phyloP scores from a whole-genome alignment of 2,329 filamentous ascomycete genomes.

The Cladosporium austrohemisphaericum region DNA sequence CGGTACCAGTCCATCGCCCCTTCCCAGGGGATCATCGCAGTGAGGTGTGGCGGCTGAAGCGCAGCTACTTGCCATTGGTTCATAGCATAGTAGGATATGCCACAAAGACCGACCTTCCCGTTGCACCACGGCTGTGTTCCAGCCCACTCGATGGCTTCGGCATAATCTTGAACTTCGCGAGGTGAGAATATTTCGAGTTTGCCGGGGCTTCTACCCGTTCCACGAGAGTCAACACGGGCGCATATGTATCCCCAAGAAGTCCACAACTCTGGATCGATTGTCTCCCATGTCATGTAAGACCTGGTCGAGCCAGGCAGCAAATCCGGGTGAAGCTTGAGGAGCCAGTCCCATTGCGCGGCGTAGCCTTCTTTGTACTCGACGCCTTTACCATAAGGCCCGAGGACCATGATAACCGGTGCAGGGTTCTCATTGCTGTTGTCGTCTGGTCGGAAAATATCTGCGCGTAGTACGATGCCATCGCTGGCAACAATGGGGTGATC shows the following conservation, averaged over 20 bases:
- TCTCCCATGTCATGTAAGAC: no score
- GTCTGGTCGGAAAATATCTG: no score
- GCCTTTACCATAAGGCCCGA: no score
- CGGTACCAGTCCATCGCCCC: constrained; percentile 43
- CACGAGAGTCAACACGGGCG: constrained; percentile 28
- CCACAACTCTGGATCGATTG: constrained; percentile 36
- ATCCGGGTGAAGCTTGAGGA: no score
- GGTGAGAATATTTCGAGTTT: constrained; percentile 35
- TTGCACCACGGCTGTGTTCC: constrained; percentile 42
- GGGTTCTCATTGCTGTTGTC: no score
- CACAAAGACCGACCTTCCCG: constrained; percentile 41
- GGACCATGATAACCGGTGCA: no score
- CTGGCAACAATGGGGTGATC: no score
- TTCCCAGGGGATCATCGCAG: constrained; percentile 45
- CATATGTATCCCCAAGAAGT: constrained; percentile 28
- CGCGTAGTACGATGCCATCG: no score
- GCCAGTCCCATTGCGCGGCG: no score
- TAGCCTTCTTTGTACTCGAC: no score
- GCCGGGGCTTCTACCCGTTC: constrained; percentile 31
- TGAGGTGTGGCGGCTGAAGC: constrained; percentile 37
- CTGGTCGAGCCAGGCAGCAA: no score
- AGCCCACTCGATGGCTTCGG: constrained; percentile 41
- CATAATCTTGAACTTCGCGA: constrained; percentile 42
- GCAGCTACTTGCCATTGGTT: constrained; percentile 39
- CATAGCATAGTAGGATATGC: constrained; percentile 41